Evolutionary conservation across 2,329 filamentous ascomycete genomes (phyloP).

Genomic region (Hymenoscyphus salicellus): DNA sequence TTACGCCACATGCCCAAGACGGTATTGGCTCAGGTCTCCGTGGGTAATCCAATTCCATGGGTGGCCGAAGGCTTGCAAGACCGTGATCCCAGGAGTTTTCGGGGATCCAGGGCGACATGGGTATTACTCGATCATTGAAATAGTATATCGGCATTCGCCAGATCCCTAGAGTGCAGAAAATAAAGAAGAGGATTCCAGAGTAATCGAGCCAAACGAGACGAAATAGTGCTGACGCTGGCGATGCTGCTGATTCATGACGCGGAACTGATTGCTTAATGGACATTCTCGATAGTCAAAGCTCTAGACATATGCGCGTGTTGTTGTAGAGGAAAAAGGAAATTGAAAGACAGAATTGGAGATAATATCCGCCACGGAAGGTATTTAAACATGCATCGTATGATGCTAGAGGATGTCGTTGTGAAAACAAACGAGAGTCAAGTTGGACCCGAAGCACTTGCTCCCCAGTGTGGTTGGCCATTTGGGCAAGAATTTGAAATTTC

Average conservation of each 20-base stretch:
- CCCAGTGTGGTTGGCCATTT: not conserved
- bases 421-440: not conserved
- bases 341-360: not conserved
- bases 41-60: conserved; percentile 21
- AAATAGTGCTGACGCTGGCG: not conserved
- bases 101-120: conserved; percentile 10
- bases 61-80: conserved; percentile 4
- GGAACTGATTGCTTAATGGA: not conserved
- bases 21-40: conserved; percentile 43
- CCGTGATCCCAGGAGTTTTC: not conserved
- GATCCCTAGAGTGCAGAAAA: conserved; percentile 14
- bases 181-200: conserved; percentile 14
- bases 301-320: conserved; percentile 1
- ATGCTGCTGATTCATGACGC: not conserved
- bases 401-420: not conserved
- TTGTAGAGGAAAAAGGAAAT: not conserved
- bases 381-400: not conserved
- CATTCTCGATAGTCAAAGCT: not conserved
- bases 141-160: conserved; percentile 23
- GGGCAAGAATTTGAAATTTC: not conserved
- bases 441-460: not conserved
- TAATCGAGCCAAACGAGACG: conserved; percentile 14
- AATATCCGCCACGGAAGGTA: not conserved
- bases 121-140: conserved; percentile 17
- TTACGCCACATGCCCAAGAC: conserved; percentile 63